phyloP scores from a whole-genome alignment of 805 yeast genomes.

The Lipomyces starkeyi region DNA sequence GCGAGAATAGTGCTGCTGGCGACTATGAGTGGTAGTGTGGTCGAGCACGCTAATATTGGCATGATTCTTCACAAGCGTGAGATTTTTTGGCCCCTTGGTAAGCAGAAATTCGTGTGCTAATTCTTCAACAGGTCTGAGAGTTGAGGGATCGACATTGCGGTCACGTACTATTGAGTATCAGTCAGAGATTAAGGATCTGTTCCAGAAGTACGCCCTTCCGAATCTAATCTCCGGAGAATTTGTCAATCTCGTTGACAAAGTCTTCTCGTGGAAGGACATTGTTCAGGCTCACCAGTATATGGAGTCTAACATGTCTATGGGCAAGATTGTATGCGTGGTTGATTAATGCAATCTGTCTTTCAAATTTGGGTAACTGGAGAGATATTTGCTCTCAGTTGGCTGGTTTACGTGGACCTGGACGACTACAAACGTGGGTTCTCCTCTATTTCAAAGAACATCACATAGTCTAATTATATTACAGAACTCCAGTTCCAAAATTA shows the following conservation, averaged over 20 bases:
- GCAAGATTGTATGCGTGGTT: constrained; percentile 42
- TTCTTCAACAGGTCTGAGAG: constrained; percentile 21
- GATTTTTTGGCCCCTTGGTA: background rate
- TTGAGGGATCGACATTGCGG: constrained; percentile 46
- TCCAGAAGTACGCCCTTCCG: constrained; percentile 42
- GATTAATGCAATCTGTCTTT: constrained; percentile 5
- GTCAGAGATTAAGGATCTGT: constrained; percentile 37
- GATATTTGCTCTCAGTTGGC: background rate
- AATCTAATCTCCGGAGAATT: constrained; percentile 41
- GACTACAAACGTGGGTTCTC: too few species aligned
- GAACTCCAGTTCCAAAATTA: background rate
- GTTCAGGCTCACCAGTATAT: constrained; percentile 42
- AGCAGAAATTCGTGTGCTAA: background rate
- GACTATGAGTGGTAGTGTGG: constrained; percentile 39
- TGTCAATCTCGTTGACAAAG: constrained; percentile 38
- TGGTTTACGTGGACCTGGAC: background rate
- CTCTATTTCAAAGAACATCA: background rate
- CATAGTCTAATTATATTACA: background rate
- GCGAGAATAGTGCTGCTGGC: constrained; percentile 44
- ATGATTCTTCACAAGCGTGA: constrained; percentile 41
- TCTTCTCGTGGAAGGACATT: constrained; percentile 39
- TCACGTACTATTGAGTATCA: constrained; percentile 41
- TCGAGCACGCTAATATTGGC: constrained; percentile 38
- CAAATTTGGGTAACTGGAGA: background rate
- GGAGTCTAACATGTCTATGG: constrained; percentile 43